Base-by-base conservation (phyloP, 345 rosid species). In the Moricandia arvensis region DNA sequence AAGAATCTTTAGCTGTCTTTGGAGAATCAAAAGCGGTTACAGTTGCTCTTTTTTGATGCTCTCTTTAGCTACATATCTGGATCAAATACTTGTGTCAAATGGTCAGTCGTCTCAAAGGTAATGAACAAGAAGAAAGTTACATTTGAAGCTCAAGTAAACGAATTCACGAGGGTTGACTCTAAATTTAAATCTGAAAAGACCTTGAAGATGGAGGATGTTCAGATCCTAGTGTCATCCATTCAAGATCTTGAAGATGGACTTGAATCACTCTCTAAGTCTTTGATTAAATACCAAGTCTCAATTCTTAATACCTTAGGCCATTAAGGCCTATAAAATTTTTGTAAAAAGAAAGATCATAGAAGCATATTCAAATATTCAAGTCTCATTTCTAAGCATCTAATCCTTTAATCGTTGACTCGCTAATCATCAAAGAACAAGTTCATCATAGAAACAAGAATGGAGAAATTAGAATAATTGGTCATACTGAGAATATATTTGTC, bases 201-300 rank as follows among this genome's bases (percentile, higher is more conserved):
- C 17, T 54, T 60, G 6, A 51, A 68, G 10, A 76, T 76, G 64
- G 68, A 62, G 0, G 55, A 74, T 61, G 68, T 79, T 8, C 82
- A 80, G 62, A 76, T 61, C 17, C 27, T 83, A 68, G 86, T 82
- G 64, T 16, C 72, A 21, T 73, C 72, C 77, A 71, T 85, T 72
- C 78, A 79, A 60, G 80, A 79, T 74, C 76, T 82, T 57, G 83
- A 83, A 67, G 85, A 80, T 24, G 84, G 82, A 37, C 24, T 71
- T 66, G 84, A 83, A 9, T 64, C 75, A 64, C 35, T 80, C 13
- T 81, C 74, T 2, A 80, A 71, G 59, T 66, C 75, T 4, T 34
- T 83, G 61, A 82, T 86, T 35, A 86, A 81, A 73, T 74, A 76
- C 31, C 81, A 84, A 73, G 87, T 73, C 18, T 83, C 81, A 12